Conservation (phyloP, 2,329 filamentous ascomycete species). For the Neonectria coccinea region DNA sequence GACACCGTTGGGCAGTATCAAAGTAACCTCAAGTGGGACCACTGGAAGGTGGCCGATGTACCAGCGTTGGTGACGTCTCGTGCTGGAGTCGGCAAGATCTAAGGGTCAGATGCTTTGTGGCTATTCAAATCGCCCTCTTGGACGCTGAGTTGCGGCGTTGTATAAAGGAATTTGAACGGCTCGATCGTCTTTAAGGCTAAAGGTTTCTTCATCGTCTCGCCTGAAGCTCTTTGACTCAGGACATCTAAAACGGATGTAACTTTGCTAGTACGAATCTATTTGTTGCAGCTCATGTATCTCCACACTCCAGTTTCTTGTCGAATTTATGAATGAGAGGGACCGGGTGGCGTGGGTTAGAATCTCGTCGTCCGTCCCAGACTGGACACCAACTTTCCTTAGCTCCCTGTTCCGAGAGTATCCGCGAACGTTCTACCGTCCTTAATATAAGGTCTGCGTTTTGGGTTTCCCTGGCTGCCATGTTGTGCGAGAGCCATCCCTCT, state of each 20-base stretch:
- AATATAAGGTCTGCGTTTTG: neutral
- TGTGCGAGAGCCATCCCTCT: neutral
- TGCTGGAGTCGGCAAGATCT: conserved; percentile 41
- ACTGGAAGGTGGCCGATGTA: conserved; percentile 38
- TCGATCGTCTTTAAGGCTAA: too few species aligned
- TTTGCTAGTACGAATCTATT: too few species aligned
- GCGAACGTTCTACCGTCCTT: neutral
- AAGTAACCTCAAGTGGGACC: conserved; percentile 35
- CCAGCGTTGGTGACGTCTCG: conserved; percentile 38
- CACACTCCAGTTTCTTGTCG: too few species aligned
- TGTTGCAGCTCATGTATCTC: too few species aligned
- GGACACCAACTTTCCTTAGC: neutral
- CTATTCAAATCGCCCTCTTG: too few species aligned
- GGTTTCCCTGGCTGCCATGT: neutral
- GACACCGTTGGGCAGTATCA: conserved; percentile 36
- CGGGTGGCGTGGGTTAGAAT: neutral
- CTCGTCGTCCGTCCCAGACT: neutral
- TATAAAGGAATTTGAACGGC: too few species aligned
- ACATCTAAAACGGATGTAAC: too few species aligned
- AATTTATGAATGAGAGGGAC: too few species aligned
- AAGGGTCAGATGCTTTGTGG: neutral
- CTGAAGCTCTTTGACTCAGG: too few species aligned
- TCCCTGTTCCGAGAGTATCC: neutral
- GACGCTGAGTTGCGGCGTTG: too few species aligned
- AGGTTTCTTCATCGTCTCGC: too few species aligned